Evolutionary conservation across 306 rosid species (phyloP), one percentile per base, ranked within the genome.

Genomic region (Acacia acuminata): DNA sequence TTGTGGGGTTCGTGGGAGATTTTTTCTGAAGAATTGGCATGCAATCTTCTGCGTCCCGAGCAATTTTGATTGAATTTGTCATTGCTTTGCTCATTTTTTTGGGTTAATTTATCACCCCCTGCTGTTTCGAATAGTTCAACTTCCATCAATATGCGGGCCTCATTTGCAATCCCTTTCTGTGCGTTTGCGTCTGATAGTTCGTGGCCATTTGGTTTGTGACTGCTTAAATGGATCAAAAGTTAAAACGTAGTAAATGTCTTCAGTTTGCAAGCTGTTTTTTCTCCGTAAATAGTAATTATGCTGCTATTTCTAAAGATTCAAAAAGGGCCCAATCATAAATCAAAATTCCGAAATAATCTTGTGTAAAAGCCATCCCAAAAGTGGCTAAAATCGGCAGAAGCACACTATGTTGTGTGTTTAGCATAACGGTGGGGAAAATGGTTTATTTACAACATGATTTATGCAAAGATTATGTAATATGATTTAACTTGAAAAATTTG

Each of bases 111-210:
- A 73, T 84, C 61, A 60, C 84, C 72, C 82, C 86, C 81, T 17
- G 60, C 78, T 34, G 51, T 66, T 78, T 82, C 82, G 24, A 25
- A 60, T 78, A 14, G 38, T 25, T 24, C 63, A 32, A 79, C 50
- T 78, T 82, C 51, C 44, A 77, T 66, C 51, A 48, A 65, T 42
- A 44, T 70, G 77, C 53, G 68, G 78, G 81, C 74, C 82, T 71
- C 76, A 27, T 53, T 53, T 74, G 64, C 38, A 44, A 14, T 44
- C 56, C 38, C 75, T 22, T 47, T 4, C 42, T 34, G 74, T 74
- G 79, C 79, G 71, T 79, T 76, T 80, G 88, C 89, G 63, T 79
- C 81, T 48, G 73, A 77, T 83, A 73, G 71, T 84, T 77, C 44
- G 83, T 44, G 53, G 58, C 58, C 48, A 43, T 43, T 75, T 56